phyloP scores from a whole-genome alignment of 2,329 filamentous ascomycete species.

The Colletotrichum kahawae region DNA sequence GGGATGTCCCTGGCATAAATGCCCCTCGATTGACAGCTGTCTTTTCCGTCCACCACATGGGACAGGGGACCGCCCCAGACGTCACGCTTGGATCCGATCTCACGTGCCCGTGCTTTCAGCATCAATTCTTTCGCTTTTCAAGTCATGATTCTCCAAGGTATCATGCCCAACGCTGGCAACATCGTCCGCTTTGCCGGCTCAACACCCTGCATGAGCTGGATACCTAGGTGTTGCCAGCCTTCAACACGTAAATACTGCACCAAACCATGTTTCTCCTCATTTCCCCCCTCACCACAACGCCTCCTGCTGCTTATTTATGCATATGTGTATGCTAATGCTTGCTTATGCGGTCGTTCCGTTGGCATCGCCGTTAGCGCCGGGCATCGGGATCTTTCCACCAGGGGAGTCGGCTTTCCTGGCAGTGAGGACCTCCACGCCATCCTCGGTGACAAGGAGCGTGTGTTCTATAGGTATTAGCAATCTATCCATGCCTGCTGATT shows the following conservation, averaged over 20 bases:
- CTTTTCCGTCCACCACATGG: background rate
- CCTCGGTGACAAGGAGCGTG: slow-evolving; percentile 81
- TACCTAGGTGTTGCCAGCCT: background rate
- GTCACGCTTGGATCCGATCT: background rate
- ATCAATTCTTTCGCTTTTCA: background rate
- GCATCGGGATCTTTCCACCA: slow-evolving; percentile 72
- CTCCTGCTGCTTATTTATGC: background rate
- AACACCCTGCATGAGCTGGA: background rate
- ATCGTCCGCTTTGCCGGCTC: background rate
- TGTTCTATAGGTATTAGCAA: slow-evolving; percentile 62
- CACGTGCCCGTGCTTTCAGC: background rate
- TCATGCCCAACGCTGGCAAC: background rate
- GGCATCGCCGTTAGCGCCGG: slow-evolving; percentile 30
- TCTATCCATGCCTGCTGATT: slow-evolving; percentile 35
- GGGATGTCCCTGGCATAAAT: background rate
- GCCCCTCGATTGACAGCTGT: slow-evolving; percentile 6
- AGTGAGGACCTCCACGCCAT: slow-evolving; percentile 82
- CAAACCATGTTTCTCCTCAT: background rate
- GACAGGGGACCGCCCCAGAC: background rate
- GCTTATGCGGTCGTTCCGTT: slow-evolving; percentile 17
- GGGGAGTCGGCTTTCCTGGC: slow-evolving; percentile 76
- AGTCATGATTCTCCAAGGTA: background rate
- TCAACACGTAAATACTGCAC: background rate
- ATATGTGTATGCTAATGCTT: background rate
- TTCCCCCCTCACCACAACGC: background rate